phyloP scores from a whole-genome alignment of 805 yeast genomes.

The Candida fluviatilis region DNA sequence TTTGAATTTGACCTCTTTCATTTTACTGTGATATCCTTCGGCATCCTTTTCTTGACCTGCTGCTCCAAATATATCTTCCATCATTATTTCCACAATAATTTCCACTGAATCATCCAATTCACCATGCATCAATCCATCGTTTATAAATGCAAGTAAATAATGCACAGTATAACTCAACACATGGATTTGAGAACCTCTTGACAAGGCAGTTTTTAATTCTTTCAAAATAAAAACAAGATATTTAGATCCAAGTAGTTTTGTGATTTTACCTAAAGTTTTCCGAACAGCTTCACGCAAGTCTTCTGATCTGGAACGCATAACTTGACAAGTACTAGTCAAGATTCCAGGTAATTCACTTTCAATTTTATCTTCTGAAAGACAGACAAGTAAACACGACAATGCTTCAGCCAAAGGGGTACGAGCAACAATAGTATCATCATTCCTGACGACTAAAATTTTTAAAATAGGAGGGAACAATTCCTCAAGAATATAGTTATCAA shows the following conservation, averaged over 20 bases:
- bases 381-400: slow-evolving; percentile 58
- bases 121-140: slow-evolving; percentile 50
- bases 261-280: slow-evolving; percentile 63
- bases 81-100: slow-evolving; percentile 63
- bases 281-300: slow-evolving; percentile 85
- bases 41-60: slow-evolving; percentile 94
- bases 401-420: slow-evolving; percentile 84
- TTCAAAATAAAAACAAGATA: slow-evolving; percentile 71
- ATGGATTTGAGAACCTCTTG: slow-evolving; percentile 90
- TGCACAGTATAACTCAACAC: slow-evolving; percentile 88
- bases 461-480: slow-evolving; percentile 62
- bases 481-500: slow-evolving; percentile 41
- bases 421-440: slow-evolving; percentile 72
- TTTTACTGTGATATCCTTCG: slow-evolving; percentile 79
- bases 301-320: slow-evolving; percentile 78
- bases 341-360: slow-evolving; percentile 71
- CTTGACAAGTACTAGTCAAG: slow-evolving; percentile 83
- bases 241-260: slow-evolving; percentile 61
- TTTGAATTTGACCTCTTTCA: slow-evolving; percentile 87
- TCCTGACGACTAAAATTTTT: slow-evolving; percentile 55
- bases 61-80: slow-evolving; percentile 91
- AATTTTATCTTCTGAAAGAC: slow-evolving; percentile 55
- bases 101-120: slow-evolving; percentile 68
- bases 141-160: slow-evolving; percentile 55
- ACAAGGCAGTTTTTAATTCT: slow-evolving; percentile 74